A percentile compares a stretch with the other conserved stretches of the same genome.
phyloP scores from a whole-genome alignment of 2,329 filamentous ascomycete species.

The Epichloe brachyelytri region DNA sequence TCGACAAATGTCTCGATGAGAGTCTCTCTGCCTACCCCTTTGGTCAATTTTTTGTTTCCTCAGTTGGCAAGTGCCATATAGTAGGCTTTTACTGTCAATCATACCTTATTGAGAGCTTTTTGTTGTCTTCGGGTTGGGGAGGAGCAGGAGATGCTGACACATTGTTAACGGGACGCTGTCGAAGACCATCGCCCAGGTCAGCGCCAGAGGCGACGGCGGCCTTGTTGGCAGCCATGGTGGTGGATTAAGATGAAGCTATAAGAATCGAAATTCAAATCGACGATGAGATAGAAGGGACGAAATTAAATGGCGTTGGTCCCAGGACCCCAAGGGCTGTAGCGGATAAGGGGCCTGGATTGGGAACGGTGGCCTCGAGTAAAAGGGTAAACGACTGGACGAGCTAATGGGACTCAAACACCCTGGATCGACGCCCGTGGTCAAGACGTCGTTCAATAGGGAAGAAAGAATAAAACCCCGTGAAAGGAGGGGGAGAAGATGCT shows the following conservation, averaged over 20 bases:
- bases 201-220: conserved; percentile 46
- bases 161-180: conserved; percentile 36
- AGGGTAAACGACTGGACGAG: conserved; percentile 24
- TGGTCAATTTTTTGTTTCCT: conserved; percentile 8
- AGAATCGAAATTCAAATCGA: background rate
- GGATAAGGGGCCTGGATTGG: conserved; percentile 1
- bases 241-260: conserved; percentile 3
- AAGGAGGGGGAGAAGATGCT: conserved; percentile 6
- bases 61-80: background rate
- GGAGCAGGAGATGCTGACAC: conserved; percentile 21
- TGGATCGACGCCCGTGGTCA: conserved; percentile 10
- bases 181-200: conserved; percentile 42
- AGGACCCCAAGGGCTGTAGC: background rate
- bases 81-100: background rate
- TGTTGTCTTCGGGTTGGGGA: conserved; percentile 43
- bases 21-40: conserved; percentile 25
- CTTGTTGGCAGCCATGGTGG: conserved; percentile 40
- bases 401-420: conserved; percentile 17
- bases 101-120: conserved; percentile 43
- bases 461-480: conserved; percentile 9
- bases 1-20: conserved; percentile 49
- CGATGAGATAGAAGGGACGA: conserved; percentile 3
- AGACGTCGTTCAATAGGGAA: conserved; percentile 14
- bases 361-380: background rate
- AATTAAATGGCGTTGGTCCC: background rate